A percentile compares a stretch with the other conserved stretches of the same genome.
These are phyloP conservation scores for Chimonanthus praecox DNA, from an alignment of 164 flowering plant genomes.

Conservation along the genomic window DNA sequence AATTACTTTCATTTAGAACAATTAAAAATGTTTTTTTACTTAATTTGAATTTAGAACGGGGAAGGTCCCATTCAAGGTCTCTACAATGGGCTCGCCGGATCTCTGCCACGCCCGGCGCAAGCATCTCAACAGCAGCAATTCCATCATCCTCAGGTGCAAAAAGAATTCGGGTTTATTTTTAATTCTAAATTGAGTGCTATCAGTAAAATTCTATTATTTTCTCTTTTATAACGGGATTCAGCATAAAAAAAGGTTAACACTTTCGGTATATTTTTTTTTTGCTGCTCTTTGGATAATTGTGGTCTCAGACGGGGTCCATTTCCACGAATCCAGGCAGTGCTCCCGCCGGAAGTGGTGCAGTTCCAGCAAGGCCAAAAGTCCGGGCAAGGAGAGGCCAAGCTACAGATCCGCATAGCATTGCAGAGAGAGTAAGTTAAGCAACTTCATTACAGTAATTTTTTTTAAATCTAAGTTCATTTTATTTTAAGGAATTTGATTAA, in stretches of 20 bases:
- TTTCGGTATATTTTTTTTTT: neutral
- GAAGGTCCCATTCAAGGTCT: neutral
- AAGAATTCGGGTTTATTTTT: neutral
- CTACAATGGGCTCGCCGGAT: conserved; percentile 51
- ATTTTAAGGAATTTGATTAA: too few species aligned
- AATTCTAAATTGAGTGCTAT: neutral
- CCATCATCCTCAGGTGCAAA: conserved; percentile 33
- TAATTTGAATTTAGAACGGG: neutral
- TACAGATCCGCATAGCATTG: conserved; percentile 49
- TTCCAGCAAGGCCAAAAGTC: conserved; percentile 40
- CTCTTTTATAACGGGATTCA: neutral
- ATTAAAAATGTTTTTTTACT: too few species aligned
- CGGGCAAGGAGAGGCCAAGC: conserved; percentile 49
- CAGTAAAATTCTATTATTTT: neutral
- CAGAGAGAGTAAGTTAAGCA: conserved; percentile 32
- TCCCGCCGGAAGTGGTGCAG: conserved; percentile 29
- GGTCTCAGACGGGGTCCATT: conserved; percentile 24
- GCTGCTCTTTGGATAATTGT: neutral
- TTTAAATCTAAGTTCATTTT: neutral
- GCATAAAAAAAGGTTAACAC: too few species aligned
- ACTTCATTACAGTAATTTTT: too few species aligned
- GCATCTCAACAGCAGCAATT: conserved; percentile 38
- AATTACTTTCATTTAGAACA: too few species aligned
- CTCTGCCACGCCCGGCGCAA: conserved; percentile 37
- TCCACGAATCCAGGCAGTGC: conserved; percentile 37